Conservation (phyloP, 371 early-diverging fungal genomes). For the Mucor saturninus region DNA sequence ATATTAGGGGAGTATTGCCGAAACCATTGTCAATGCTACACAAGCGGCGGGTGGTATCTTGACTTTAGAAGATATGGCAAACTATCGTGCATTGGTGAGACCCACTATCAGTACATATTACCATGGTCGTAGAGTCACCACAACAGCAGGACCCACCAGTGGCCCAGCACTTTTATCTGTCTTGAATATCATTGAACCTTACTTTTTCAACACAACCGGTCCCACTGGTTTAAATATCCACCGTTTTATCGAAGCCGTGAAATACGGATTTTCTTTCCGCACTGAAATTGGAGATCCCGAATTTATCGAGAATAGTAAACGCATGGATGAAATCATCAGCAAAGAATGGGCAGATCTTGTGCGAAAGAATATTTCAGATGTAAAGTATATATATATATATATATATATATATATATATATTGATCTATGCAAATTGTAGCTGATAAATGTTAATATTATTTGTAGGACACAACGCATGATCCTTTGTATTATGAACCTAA, state of each 20-base stretch:
- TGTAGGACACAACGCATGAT: constrained; percentile 38
- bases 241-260: constrained; percentile 88
- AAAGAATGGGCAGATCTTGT: constrained; percentile 73
- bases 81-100: constrained; percentile 68
- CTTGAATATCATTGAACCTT: constrained; percentile 90
- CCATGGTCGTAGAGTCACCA: constrained; percentile 74
- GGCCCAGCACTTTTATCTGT: constrained; percentile 84
- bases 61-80: constrained; percentile 78
- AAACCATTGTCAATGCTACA: constrained; percentile 75
- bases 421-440: no score
- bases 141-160: constrained; percentile 77
- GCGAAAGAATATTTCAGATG: constrained; percentile 75
- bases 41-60: constrained; percentile 81
- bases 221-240: constrained; percentile 67
- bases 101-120: constrained; percentile 71
- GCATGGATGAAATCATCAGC: constrained; percentile 64
- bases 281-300: constrained; percentile 84
- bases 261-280: constrained; percentile 88
- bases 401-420: background rate
- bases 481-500: constrained; percentile 79
- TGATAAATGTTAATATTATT: no score
- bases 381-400: constrained; percentile 17
- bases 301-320: constrained; percentile 54
- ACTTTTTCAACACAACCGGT: constrained; percentile 61
- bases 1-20: constrained; percentile 77